Evolutionary conservation across 2,329 filamentous ascomycete species (phyloP), one percentile per base, ranked within the genome.

Genomic region (Trichothecium roseum): DNA sequence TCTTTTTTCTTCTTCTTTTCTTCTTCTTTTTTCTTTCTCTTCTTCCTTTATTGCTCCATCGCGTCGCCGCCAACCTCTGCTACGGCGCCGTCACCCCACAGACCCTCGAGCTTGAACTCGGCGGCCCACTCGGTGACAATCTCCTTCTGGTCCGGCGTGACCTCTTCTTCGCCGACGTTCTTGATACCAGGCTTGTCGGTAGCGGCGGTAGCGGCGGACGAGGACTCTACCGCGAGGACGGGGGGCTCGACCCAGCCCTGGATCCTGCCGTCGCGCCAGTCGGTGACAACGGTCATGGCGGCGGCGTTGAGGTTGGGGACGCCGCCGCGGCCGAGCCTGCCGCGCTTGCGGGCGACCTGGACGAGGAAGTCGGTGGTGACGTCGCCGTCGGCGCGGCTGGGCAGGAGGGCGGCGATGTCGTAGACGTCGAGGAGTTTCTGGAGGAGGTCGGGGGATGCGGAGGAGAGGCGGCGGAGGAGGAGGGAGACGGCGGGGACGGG

Each of bases 261-360:
- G 49, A 98, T 93, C 35, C 91, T 77, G 18, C 88, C 89, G 55
- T 96, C 89, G 47, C 91, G 76, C 85, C 91, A 94, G 64, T 98
- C 91, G n/a, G 79, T 91, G 39, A 98, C 78, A 37, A 98, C 88
- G 1, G 85, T 82, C 72, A 91, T 89, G 43, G 89, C 91, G 7
- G 91, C 89, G 36, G 83, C 79, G 46, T 78, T 70, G 40, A 96
- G 60, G 59, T 96, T 98, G 30, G 91, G 91, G 13, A 96, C 72
- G 42, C 91, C 91, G 15, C 89, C 88, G 47, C 83, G 81, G 34
- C 89, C 86, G 13, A 98, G 69, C 38, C 91, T 72, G 36, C 91
- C 91, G 41, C 91, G 75, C 68, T 94, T 95, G 50, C 91, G 76
- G 5, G 91, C 91, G 10, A 98, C 89, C 56, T 98, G 89, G 36